Evolutionary conservation across 164 flowering plant species (phyloP), one percentile per base, ranked within the genome.

Genomic region (Macadamia tetraphylla): DNA sequence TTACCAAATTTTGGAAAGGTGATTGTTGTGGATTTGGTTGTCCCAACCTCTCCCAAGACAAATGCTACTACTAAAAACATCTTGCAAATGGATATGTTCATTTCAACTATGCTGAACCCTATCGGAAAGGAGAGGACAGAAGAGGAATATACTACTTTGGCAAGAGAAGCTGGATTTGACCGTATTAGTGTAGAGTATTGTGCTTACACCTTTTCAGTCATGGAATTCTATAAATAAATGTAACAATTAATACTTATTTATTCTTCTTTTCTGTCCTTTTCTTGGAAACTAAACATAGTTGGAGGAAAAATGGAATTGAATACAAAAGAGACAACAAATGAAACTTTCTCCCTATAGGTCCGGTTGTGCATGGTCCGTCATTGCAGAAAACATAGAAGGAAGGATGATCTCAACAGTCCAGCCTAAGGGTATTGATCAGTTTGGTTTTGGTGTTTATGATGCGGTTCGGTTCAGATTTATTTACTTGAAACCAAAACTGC

Each of bases 121-220:
- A 76, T 72, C 13, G 80, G 76, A 0, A 73, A 67, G 53, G 74
- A 70, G 63, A 77, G 77, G 65, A 70, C 70, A 1, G 59, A 64
- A 1, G 46, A 64, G 43, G 80, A 77, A 58, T 67, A 63, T 2
- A 69, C 70, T 40, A 64, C 63, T 35, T 48, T 77, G 46, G 80
- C 74, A 46, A 58, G 14, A 42, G 70, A 18, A 11, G 68, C 74
- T 44, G 66, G 65, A 2, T 67, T 77, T 55, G 31, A 66, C 3
- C 56, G 72, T 12, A 14, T 67, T 42, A 57, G 8, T 48, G 14
- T 35, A 9, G 30, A 53, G 15, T 71, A 75, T 63, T 61, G 14
- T 18, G 75, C 40, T 62, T 68, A n/a, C 12, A 71, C 68, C 48
- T 4, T 42, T n/a, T 77, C 73, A 77, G 67, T 77, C 66, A 70